Conservation (phyloP, 2,329 filamentous ascomycete genomes). For the Phialophora expanda region DNA sequence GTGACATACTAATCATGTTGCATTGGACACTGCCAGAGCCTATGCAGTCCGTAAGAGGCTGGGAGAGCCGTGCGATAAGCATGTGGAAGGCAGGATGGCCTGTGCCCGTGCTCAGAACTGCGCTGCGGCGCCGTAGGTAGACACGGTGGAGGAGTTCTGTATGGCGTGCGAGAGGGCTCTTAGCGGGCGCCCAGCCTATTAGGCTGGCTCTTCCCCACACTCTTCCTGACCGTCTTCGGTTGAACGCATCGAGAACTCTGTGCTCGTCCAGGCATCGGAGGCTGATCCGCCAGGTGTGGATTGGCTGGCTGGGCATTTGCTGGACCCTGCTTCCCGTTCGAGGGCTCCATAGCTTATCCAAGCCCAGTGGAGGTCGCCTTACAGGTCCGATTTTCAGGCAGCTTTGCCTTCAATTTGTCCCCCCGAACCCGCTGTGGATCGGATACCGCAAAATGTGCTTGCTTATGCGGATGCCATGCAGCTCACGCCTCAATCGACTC, state of each 20-base stretch:
- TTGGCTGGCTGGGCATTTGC: not conserved
- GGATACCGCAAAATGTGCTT: conserved; percentile 10
- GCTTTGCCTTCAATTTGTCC: not conserved
- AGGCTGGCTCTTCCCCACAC: conserved; percentile 9
- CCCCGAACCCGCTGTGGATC: not conserved
- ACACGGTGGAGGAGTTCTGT: too few species aligned
- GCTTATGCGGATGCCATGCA: conserved; percentile 30
- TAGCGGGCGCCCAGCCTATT: not conserved
- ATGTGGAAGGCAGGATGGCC: not conserved
- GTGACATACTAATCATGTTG: conserved; percentile 1
- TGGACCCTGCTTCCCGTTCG: not conserved
- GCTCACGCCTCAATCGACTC: conserved; percentile 23
- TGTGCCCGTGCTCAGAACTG: conserved; percentile 2
- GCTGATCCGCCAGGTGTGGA: not conserved
- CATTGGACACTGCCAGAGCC: not conserved
- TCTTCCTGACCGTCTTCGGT: not conserved
- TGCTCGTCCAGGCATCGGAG: not conserved
- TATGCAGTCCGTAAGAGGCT: not conserved
- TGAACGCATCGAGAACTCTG: not conserved
- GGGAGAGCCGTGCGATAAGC: not conserved
- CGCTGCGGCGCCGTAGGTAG: not conserved
- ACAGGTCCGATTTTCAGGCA: conserved; percentile 3
- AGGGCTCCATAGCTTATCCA: not conserved
- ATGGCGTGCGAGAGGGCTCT: not conserved
- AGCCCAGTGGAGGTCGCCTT: conserved; percentile 1